Percentiles rank a stretch among this genome's conserved stretches.
Conservation (phyloP, 2,329 filamentous ascomycete genomes). For the Cordyceps cateniannulata region DNA sequence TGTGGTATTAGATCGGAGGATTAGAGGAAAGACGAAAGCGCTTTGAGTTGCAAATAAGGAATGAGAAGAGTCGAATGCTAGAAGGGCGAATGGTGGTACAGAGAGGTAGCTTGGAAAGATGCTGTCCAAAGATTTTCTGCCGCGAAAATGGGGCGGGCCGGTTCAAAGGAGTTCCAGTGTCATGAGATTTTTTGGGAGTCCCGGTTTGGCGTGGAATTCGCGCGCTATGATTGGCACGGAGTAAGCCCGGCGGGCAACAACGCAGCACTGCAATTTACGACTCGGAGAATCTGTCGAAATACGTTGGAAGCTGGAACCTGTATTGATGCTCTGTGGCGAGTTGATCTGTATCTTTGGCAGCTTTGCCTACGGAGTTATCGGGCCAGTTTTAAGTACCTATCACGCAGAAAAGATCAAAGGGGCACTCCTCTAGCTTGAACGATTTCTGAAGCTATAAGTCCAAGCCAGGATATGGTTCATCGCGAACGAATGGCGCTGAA, state of each 20-base stretch:
- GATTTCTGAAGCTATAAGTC: too few relatives aligned
- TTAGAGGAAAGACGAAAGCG: not conserved
- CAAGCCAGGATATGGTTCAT: too few relatives aligned
- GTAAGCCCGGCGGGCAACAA: conserved; percentile 6
- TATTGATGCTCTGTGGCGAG: not conserved
- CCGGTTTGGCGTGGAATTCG: conserved; percentile 11
- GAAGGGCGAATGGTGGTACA: not conserved
- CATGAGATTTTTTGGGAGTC: conserved; percentile 14
- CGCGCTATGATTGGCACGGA: conserved; percentile 15
- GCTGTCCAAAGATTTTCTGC: conserved; percentile 3
- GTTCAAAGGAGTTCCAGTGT: conserved; percentile 12
- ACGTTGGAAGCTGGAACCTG: not conserved
- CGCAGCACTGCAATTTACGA: conserved; percentile 2
- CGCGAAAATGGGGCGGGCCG: conserved; percentile 8
- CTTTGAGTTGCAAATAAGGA: not conserved
- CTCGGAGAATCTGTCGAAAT: not conserved
- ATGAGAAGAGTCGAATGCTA: not conserved
- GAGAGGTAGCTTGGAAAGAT: not conserved
- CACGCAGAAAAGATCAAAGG: too few relatives aligned
- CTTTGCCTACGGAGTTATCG: too few relatives aligned
- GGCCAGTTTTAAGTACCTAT: too few relatives aligned
- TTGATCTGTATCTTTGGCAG: not conserved
- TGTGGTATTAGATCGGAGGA: not conserved
- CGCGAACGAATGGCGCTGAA: too few relatives aligned
- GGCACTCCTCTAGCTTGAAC: too few relatives aligned